A percentile compares a stretch with the other conserved stretches of the same genome.
Conservation (phyloP, 106 monocot genomes). For the Acanthochlamys bracteata region DNA sequence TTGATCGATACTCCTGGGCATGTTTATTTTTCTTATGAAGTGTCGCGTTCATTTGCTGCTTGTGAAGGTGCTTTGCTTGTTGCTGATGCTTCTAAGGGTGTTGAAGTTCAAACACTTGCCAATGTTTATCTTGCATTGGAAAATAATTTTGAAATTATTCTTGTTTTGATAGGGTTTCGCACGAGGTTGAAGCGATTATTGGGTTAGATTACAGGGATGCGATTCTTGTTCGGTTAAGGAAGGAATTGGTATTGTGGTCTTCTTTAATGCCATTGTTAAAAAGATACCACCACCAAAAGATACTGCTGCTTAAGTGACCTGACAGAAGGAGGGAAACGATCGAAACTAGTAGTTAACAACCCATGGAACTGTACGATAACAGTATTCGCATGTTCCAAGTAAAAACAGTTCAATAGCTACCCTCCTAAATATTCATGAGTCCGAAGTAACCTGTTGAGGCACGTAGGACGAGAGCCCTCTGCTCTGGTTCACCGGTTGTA, state of each 20-base stretch:
- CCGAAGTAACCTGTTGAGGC: no score
- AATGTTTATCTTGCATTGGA: constrained; percentile 98
- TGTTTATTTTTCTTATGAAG: constrained; percentile 99
- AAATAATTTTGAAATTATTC: constrained; percentile 93
- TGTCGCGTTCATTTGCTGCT: constrained; percentile 95
- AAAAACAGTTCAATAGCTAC: no score
- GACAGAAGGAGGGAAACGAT: no score
- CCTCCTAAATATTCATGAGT: no score
- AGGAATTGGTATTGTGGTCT: constrained; percentile 84
- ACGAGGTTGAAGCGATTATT: constrained; percentile 96
- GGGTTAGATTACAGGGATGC: constrained; percentile 85
- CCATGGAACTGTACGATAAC: no score
- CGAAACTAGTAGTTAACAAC: no score
- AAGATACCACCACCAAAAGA: constrained; percentile 76
- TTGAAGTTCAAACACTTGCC: constrained; percentile 95
- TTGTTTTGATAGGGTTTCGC: constrained; percentile 66
- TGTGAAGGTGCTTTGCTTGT: constrained; percentile 99
- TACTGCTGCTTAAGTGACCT: constrained; percentile 54
- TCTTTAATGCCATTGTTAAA: constrained; percentile 67
- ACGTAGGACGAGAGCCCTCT: no score
- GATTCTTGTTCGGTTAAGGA: constrained; percentile 98
- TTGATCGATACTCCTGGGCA: constrained; percentile 97
- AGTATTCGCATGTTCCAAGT: no score
- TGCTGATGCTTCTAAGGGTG: constrained; percentile 99
- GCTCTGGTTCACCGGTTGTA: no score